Base-by-base conservation (phyloP, 768 basidiomycete species). In the Mycena galericulata region DNA sequence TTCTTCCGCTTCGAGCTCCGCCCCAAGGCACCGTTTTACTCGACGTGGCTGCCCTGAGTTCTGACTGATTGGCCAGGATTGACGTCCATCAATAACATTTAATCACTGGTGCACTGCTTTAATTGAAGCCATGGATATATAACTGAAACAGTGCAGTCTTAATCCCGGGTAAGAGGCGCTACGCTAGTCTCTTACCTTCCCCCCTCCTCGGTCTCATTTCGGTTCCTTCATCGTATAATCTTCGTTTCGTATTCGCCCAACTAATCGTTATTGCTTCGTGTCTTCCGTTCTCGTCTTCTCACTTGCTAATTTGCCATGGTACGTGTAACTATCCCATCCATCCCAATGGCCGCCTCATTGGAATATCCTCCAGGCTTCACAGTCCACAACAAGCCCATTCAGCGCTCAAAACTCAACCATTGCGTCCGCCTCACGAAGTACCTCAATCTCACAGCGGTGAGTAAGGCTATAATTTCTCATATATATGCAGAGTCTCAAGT, bases 41-140 rank as follows among this genome's bases (percentile, higher is more conserved):
- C 34, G 34, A 36, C 34, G 34, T 36, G 34, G 34, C 34, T 36
- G 6, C 34, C 34, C 34, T 36, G 34, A 36, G 34, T 36, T 36
- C 34, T 36, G 34, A 36, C 34, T 36, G 34, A 36, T 36, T 36
- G 6, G 34, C 34, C 34, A 36, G 34, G 29, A 43, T 45, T 14
- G 20, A 36, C 34, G 34, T 36, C 11, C 20, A 36, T 54, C 30
- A 45, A 57, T 57, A 43, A 30, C 41, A 30, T 41, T 27, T 26
- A 57, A 57, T 57, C 27, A 57, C 55, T 20, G 32, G 14, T 30
- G 50, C 50, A 34, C 27, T 11, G 26, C 38, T 41, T 36, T 29
- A 56, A 57, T 43, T 57, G 38, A 27, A 43, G 41, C 29, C 9
- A 41, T 27, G 56, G 10, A 12, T 56, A 56, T 55, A 55, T 55